phyloP scores from a whole-genome alignment of 139 green algal genomes.

The Closterium sp. region DNA sequence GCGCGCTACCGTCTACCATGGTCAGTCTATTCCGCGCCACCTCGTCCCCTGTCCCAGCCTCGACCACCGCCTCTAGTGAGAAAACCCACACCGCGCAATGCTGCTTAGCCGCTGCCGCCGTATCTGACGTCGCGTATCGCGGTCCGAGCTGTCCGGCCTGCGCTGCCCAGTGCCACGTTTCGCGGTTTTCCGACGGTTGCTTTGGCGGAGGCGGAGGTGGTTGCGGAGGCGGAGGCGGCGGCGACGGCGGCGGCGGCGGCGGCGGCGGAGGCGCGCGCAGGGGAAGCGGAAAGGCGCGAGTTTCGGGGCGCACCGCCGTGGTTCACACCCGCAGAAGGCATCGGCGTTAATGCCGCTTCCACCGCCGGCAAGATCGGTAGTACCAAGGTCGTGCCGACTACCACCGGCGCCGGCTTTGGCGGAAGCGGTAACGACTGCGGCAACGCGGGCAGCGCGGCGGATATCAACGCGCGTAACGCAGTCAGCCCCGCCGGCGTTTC shows the following conservation, averaged over 20 bases:
- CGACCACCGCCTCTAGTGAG: neutral
- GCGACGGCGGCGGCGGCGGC: no score
- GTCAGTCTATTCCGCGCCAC: neutral
- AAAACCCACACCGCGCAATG: neutral
- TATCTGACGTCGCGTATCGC: neutral
- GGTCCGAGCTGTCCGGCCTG: neutral
- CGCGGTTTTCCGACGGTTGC: neutral
- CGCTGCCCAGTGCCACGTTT: neutral
- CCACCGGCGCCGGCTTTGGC: neutral
- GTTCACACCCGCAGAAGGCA: neutral
- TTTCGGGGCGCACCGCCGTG: neutral
- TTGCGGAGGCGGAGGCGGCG: no score
- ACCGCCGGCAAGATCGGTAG: neutral
- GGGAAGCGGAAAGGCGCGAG: neutral
- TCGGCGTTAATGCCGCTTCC: neutral
- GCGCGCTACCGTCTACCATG: neutral
- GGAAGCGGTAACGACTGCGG: neutral
- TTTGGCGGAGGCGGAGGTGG: neutral
- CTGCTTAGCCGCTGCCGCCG: neutral
- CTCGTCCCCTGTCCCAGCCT: neutral
- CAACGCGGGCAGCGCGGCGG: neutral
- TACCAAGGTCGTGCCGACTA: neutral
- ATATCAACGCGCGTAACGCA: neutral
- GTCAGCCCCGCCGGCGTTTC: neutral
- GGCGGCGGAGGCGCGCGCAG: no score